Conservation (phyloP, 306 rosid species). For the Styphnolobium japonicum region DNA sequence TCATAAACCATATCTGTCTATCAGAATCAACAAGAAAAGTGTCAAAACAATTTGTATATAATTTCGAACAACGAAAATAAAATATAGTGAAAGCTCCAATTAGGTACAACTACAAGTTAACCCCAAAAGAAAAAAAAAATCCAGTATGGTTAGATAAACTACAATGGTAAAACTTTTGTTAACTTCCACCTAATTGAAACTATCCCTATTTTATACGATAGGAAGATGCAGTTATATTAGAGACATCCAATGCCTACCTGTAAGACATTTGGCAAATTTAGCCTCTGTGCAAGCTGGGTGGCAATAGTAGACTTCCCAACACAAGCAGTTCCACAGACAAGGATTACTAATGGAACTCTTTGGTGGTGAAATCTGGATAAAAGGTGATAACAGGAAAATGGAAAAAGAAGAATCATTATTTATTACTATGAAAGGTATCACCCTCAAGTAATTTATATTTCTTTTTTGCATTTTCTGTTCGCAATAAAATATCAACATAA, state of each 20-base stretch:
- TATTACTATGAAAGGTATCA: neutral
- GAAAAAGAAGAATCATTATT: neutral
- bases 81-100: neutral
- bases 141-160: neutral
- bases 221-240: neutral
- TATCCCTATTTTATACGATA: neutral
- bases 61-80: slow-evolving; percentile 10
- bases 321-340: slow-evolving; percentile 98
- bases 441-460: neutral
- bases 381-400: slow-evolving; percentile 22
- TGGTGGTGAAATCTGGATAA: slow-evolving; percentile 89
- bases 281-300: slow-evolving; percentile 94
- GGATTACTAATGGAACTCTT: slow-evolving; percentile 90
- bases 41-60: slow-evolving; percentile 27
- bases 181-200: neutral
- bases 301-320: slow-evolving; percentile 98
- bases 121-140: neutral
- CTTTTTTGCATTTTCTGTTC: neutral
- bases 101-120: slow-evolving; percentile 16
- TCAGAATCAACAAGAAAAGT: slow-evolving; percentile 32
- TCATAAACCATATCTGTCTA: slow-evolving; percentile 99
- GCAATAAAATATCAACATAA: neutral
- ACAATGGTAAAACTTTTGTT: neutral
- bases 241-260: slow-evolving; percentile 52
- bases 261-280: slow-evolving; percentile 91